Evolutionary conservation across 805 yeast species (phyloP), one percentile per base, ranked within the genome.

Genomic region (Candida caryicola): DNA sequence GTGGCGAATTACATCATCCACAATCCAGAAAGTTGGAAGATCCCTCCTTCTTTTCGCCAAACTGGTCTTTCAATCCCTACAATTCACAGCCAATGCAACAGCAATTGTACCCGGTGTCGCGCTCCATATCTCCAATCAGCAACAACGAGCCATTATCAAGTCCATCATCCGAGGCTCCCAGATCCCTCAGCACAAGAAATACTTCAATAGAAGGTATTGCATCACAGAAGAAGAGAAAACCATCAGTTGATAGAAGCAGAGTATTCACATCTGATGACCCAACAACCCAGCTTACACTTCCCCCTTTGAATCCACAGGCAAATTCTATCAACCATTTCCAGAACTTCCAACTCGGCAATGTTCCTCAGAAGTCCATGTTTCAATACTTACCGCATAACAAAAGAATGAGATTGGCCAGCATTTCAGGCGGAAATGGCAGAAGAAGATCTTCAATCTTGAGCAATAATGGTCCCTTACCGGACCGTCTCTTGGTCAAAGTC

Each of bases 381-480:
- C 77, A 73, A 34, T 79, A 79, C 50, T 65, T 78, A 51, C 71
- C 79, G 1, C 79, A 73, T 44, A 74, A 71, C 33, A 76, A 75
- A 45, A 64, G 87, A 51, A 51, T 76, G 34, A 62, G 79, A 43
- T 54, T 80, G 19, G 69, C 73, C 4, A 62, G 58, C 25, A 50
- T 77, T 15, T 60, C 69, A 26, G 69, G 72, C 13, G 51, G 63
- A 3, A 59, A 37, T 12, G 74, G 40, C n/a, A 40, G 61, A 23
- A 64, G 86, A 38, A 62, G 81, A 37, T 77, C 86, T 0, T 79
- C 86, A 0, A 64, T 79, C 3, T 57, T 82, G 33, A 69, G 73
- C 16, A 68, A 73, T 32, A 51, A 55, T 25, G 80, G 83, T 4
- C 76, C 80, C 1, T 59, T 84, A 23, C 81, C 88, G 0, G 90